Conservation (phyloP, 1,139 yeast genomes). For the Spathaspora jeffriesii region DNA sequence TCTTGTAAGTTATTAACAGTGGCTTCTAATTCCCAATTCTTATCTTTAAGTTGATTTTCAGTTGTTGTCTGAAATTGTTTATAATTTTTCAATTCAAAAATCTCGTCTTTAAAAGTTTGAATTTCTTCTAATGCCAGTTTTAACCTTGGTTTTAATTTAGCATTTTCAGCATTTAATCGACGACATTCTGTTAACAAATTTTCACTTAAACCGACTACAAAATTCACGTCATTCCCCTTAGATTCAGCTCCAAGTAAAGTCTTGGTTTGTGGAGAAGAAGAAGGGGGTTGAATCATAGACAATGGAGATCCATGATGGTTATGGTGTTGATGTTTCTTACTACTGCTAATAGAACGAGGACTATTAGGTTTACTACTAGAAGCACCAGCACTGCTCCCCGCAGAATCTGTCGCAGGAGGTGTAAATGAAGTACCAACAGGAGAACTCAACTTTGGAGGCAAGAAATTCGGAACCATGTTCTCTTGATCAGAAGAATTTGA, state of each 20-base stretch:
- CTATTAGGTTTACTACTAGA: background rate
- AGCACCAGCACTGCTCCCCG: constrained; percentile 7
- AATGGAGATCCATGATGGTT: constrained; percentile 16
- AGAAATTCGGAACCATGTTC: constrained; percentile 23
- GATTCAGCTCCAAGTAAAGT: constrained; percentile 41
- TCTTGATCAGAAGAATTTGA: constrained; percentile 17
- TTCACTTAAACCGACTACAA: constrained; percentile 83
- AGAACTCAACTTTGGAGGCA: constrained; percentile 6
- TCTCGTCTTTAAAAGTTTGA: constrained; percentile 37
- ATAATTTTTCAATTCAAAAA: constrained; percentile 29
- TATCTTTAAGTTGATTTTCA: constrained; percentile 60
- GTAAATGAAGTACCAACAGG: constrained; percentile 13
- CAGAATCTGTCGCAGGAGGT: constrained; percentile 22
- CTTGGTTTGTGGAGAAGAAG: constrained; percentile 19
- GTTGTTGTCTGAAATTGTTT: constrained; percentile 29
- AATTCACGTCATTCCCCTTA: constrained; percentile 68
- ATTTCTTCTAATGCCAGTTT: constrained; percentile 44
- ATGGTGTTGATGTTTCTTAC: constrained; percentile 4
- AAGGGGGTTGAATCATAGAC: constrained; percentile 18
- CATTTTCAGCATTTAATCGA: constrained; percentile 70
- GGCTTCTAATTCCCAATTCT: constrained; percentile 78
- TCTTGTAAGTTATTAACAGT: constrained; percentile 52
- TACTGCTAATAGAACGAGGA: constrained; percentile 1
- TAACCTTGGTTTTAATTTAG: constrained; percentile 45
- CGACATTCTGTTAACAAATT: constrained; percentile 79